These are phyloP conservation scores for Coemansia sp. DNA, from an alignment of 192 early-diverging fungal genomes.

Conservation along the genomic window DNA sequence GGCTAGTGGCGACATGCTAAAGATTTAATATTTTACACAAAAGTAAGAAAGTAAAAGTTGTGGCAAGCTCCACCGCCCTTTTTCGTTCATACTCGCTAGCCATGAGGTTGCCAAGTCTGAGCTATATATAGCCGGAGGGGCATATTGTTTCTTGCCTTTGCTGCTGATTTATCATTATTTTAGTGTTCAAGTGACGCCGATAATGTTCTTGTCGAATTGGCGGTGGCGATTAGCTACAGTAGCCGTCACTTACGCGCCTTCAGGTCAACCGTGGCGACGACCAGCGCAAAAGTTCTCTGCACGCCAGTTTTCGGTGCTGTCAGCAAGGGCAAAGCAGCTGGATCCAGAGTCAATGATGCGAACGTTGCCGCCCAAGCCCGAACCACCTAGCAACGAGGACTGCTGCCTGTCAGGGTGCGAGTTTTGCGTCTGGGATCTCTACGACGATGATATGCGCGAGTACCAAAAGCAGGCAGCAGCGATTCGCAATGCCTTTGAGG, in stretches of 20 bases:
- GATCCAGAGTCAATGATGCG: slow-evolving; percentile 34
- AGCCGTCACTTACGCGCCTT: background rate
- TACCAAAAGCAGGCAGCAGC: slow-evolving; percentile 40
- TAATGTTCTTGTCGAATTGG: slow-evolving; percentile 4
- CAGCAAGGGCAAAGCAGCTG: slow-evolving; percentile 1
- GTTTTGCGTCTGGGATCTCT: slow-evolving; percentile 55
- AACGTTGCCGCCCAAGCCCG: slow-evolving; percentile 47
- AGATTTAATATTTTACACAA: background rate
- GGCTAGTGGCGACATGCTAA: slow-evolving; percentile 10
- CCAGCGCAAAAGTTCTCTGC: background rate
- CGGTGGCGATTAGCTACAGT: background rate
- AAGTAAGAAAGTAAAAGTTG: background rate
- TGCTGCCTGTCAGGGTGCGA: slow-evolving; percentile 53
- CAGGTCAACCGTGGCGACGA: background rate
- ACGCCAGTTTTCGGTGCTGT: slow-evolving; percentile 6
- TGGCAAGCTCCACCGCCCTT: too few relatives aligned
- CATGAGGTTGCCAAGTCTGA: background rate
- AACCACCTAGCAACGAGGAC: slow-evolving; percentile 42
- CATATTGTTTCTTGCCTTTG: background rate
- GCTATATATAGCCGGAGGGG: background rate
- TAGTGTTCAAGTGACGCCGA: background rate
- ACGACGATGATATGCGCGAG: slow-evolving; percentile 53
- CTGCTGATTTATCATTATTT: background rate
- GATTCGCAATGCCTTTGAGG: slow-evolving; percentile 28
- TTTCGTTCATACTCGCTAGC: too few relatives aligned